Evolutionary conservation across 805 yeast species (phyloP), one percentile per base, ranked within the genome.

Genomic region (Metschnikowia koreensis): DNA sequence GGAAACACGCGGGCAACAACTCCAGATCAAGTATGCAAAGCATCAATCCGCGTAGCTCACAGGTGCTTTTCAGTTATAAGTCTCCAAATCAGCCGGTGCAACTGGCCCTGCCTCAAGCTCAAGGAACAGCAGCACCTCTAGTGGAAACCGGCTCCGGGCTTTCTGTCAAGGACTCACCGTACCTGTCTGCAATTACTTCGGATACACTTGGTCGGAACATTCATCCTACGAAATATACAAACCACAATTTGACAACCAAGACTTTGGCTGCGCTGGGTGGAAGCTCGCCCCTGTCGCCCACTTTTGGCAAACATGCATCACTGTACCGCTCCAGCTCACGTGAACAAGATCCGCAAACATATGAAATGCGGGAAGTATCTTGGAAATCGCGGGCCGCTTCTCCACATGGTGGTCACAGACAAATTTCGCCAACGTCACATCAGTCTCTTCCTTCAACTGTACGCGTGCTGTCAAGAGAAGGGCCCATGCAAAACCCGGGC

Each of bases 51-150:
- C 55, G 71, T 26, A 65, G 60, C 55, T 69, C 75, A 3, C 77
- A 71, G 54, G 52, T 66, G 41, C 58, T 73, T 39, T 73, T 73
- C 58, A 65, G 65, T 42, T 73, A 73, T 55, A 63, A 67, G 29
- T 65, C 60, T n/a, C 68, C 69, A 7, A 15, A 46, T 10, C 34
- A 31, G 34, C 34, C 10, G 13, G 12, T 10, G 2, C 38, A 27
- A 26, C 34, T 12, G 34, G 34, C 12, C 13, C 34, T 31, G 34
- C 9, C 42, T 1, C 39, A 44, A 12, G 29, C 16, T 10, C 39
- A 28, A 2, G 29, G 44, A 6, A 34, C 47, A 8, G 41, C 36
- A 16, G 34, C 44, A 10, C 41, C 54, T n/a, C 34, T 52, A 45
- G 51, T 28, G 7, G 22, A 22, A 22, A 22, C 22, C 22, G 22